Evolutionary conservation across 208 protist genomes (phyloP), one percentile per base, ranked within the genome.

Genomic region (Porcisia hertigi): DNA sequence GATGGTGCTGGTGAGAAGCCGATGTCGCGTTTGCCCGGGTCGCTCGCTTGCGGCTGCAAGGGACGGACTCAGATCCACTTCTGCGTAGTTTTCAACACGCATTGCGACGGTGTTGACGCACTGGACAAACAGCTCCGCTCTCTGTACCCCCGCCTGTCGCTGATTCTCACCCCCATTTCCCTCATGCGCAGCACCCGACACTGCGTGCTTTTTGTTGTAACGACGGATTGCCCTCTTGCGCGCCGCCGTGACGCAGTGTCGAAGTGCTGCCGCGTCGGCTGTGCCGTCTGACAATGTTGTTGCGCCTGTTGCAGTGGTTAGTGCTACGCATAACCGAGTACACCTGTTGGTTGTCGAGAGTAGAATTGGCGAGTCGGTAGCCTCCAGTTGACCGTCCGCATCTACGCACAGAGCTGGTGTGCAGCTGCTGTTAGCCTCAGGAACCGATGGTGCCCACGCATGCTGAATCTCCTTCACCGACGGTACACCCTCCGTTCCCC

Each of bases 41-140:
- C 57, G 75, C 43, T 83, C 87, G 71, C 77, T 80, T 41, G 80
- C 77, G 45, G 85, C 77, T n/a, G 64, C 57, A 14, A 89, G 54
- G 25, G 90, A 92, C 0, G 88, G 43, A 9, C 82, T 83, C 9
- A 94, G 75, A 72, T 94, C 90, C 25, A 94, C 73, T 67, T 92
- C 88, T 4, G 83, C 77, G 77, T 92, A 94, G 75, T 92, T 89
- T 63, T 87, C 85, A 30, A 92, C 57, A 34, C 67, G 67, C 86
- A 92, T 92, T 43, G 81, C 85, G 20, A 87, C 79, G 6, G 80
- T 69, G 49, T 78, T 41, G 39, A 82, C 25, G 73, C 80, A 83
- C 54, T 69, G n/a, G 54, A 83, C 20, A 14, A 65, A 69, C 30
- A 62, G n/a, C 49, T 71, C 73, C 5, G 76, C 79, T 63, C 55